Conservation (phyloP, 2,329 filamentous ascomycete genomes). For the Exophiala spinifera region DNA sequence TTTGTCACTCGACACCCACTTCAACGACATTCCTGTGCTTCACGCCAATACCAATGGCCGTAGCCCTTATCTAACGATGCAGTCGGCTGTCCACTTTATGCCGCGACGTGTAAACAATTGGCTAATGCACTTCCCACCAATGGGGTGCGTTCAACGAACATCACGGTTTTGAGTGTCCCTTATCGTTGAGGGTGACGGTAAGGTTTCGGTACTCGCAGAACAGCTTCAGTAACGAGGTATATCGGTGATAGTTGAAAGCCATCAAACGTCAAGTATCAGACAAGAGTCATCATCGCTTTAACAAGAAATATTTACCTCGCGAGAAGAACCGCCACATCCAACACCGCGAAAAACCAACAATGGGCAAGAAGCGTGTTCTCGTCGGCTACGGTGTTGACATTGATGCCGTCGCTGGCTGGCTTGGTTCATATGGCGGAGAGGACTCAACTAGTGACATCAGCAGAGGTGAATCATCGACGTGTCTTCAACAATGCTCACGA, state of each 20-base stretch:
- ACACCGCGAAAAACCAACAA: constrained; percentile 5
- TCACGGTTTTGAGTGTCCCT: not conserved
- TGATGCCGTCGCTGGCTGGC: constrained; percentile 73
- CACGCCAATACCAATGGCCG: not conserved
- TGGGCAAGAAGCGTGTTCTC: constrained; percentile 51
- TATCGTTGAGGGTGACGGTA: not conserved
- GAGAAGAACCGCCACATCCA: not conserved
- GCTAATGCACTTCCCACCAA: not conserved
- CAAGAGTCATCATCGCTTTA: not conserved
- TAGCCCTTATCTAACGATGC: constrained; percentile 1
- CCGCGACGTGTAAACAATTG: not conserved
- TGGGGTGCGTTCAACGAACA: not conserved
- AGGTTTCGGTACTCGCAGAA: not conserved
- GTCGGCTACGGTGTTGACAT: constrained; percentile 68
- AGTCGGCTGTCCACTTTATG: not conserved
- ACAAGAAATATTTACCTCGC: too few species aligned
- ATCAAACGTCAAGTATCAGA: not conserved
- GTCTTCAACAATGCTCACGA: too few species aligned
- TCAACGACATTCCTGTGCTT: not conserved
- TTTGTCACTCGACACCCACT: not conserved
- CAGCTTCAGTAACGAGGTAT: too few species aligned
- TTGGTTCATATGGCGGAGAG: constrained; percentile 71
- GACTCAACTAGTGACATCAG: constrained; percentile 71
- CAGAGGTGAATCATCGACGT: constrained; percentile 48
- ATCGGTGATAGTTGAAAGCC: too few species aligned